Evolutionary conservation across 768 basidiomycete species (phyloP).

Genomic region (Termitomyces sp.): DNA sequence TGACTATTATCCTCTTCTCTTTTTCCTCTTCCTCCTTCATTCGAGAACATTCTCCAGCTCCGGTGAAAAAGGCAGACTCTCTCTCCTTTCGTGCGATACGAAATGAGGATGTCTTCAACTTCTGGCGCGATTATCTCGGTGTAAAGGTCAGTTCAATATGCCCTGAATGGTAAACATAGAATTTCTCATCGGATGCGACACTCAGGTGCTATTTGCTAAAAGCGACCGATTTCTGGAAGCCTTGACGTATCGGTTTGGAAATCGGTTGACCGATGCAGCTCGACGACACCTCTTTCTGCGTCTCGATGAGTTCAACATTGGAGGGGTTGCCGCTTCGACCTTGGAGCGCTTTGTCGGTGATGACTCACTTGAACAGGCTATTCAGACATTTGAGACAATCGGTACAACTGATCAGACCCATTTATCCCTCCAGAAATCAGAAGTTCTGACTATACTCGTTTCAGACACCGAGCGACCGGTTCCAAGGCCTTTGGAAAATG

Average conservation of each 20-base stretch:
- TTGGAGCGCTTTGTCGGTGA: slow-evolving; percentile 24
- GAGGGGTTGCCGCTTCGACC: slow-evolving; percentile 20
- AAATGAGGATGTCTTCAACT: slow-evolving; percentile 17
- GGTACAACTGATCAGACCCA: slow-evolving; percentile 1
- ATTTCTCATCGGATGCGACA: background rate
- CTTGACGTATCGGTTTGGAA: slow-evolving; percentile 21
- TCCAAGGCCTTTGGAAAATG: background rate
- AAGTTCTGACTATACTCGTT: background rate
- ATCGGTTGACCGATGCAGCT: slow-evolving; percentile 16
- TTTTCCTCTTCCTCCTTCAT: slow-evolving; percentile 17
- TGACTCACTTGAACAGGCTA: slow-evolving; percentile 18
- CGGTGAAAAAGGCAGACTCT: background rate
- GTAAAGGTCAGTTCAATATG: slow-evolving; percentile 17
- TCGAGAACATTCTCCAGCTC: slow-evolving; percentile 1
- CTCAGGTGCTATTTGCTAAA: slow-evolving; percentile 18
- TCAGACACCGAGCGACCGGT: background rate
- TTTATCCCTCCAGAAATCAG: background rate
- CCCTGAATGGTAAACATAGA: no score
- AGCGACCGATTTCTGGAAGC: slow-evolving; percentile 22
- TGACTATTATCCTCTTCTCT: slow-evolving; percentile 17
- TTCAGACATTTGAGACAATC: slow-evolving; percentile 19
- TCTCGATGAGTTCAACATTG: slow-evolving; percentile 25
- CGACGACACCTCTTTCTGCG: slow-evolving; percentile 22
- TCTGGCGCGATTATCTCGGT: slow-evolving; percentile 27
- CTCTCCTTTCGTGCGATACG: slow-evolving; percentile 3